These are phyloP conservation scores for Penicillium odoratum DNA, from an alignment of 495 filamentous ascomycete genomes.

Conservation along the genomic window DNA sequence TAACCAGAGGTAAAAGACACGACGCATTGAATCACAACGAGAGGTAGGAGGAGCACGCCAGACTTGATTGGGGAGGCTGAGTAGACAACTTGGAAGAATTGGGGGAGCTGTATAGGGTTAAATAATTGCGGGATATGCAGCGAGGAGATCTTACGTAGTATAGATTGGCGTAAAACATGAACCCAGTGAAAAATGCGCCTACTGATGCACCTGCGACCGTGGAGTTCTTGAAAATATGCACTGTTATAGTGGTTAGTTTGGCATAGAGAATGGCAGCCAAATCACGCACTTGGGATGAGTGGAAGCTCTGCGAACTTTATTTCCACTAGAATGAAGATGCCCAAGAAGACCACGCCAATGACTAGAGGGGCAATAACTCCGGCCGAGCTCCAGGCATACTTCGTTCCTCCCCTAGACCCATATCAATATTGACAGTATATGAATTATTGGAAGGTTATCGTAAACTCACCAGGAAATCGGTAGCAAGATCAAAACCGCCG, in stretches of 20 bases:
- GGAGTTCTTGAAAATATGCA: conserved; percentile 9
- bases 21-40: conserved; percentile 45
- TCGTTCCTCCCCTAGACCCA: conserved; percentile 6
- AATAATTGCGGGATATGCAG: not conserved
- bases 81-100: conserved; percentile 37
- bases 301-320: conserved; percentile 7
- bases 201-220: conserved; percentile 6
- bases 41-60: conserved; percentile 54
- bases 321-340: conserved; percentile 9
- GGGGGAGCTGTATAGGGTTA: conserved; percentile 17
- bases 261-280: not conserved
- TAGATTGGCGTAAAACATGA: conserved; percentile 10
- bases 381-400: conserved; percentile 14
- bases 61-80: conserved; percentile 46
- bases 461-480: conserved; percentile 7
- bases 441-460: not conserved
- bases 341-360: not conserved
- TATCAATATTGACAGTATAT: not conserved
- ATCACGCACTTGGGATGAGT: conserved; percentile 7
- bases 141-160: conserved; percentile 1
- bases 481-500: conserved; percentile 7
- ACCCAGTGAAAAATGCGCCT: conserved; percentile 6
- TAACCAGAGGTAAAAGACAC: conserved; percentile 45
- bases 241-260: not conserved
- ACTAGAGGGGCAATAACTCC: conserved; percentile 12